These are phyloP conservation scores for Russula lepida DNA, from an alignment of 768 basidiomycete species.

Conservation along the genomic window DNA sequence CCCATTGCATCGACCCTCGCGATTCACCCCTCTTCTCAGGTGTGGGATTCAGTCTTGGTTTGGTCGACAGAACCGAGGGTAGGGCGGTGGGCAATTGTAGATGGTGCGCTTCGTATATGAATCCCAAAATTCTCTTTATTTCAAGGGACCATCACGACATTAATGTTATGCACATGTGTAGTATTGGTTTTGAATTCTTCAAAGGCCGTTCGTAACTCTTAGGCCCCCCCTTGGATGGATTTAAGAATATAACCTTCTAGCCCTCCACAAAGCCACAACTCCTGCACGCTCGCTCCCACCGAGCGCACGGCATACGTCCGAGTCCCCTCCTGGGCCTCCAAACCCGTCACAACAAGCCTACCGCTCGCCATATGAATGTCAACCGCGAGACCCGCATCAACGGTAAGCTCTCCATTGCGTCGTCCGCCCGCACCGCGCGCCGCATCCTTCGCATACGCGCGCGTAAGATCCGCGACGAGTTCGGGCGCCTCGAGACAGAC, in stretches of 20 bases:
- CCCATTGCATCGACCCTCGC: too few species aligned
- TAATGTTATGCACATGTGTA: background rate
- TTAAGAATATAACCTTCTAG: constrained; percentile 88
- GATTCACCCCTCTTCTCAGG: too few species aligned
- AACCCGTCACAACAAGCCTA: constrained; percentile 43
- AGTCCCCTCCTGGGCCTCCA: constrained; percentile 34
- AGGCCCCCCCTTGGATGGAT: constrained; percentile 38
- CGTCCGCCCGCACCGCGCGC: constrained; percentile 69
- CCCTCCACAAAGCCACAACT: constrained; percentile 93
- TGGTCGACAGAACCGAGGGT: too few species aligned
- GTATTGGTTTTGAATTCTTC: background rate
- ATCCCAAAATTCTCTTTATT: background rate
- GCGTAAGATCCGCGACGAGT: constrained; percentile 78
- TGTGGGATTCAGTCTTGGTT: too few species aligned
- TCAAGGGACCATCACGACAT: background rate
- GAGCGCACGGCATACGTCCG: constrained; percentile 60
- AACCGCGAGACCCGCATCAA: constrained; percentile 60
- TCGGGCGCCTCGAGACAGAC: constrained; percentile 92
- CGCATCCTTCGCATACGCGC: constrained; percentile 61
- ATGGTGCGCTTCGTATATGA: too few species aligned
- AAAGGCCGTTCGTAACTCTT: background rate
- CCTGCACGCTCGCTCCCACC: constrained; percentile 92
- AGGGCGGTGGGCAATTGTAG: too few species aligned
- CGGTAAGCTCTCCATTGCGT: constrained; percentile 72
- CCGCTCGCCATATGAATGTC: constrained; percentile 66